phyloP scores from a whole-genome alignment of 371 early-diverging fungal species.

The Rhizopus stolonifer region DNA sequence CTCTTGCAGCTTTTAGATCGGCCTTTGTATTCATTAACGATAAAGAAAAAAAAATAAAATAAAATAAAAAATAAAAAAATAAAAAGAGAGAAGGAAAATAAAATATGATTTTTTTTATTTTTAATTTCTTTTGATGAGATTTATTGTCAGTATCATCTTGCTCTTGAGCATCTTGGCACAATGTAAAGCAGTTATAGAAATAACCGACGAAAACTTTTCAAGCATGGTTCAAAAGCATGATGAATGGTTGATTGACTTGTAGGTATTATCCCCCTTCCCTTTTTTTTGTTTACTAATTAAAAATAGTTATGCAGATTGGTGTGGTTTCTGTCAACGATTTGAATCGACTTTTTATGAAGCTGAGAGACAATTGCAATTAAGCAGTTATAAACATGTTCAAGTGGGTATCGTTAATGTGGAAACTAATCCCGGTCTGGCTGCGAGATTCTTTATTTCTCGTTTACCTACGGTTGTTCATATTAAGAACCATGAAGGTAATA shows the following conservation, averaged over 20 bases:
- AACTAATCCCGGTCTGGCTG: constrained; percentile 40
- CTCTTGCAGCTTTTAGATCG: constrained; percentile 76
- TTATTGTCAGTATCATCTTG: background rate
- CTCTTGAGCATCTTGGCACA: background rate
- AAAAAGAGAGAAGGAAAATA: background rate
- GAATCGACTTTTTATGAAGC: constrained; percentile 34
- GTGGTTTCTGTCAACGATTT: constrained; percentile 39
- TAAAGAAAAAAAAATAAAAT: background rate
- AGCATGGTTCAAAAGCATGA: constrained; percentile 23
- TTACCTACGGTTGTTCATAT: constrained; percentile 46
- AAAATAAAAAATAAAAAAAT: background rate
- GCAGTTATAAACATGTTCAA: constrained; percentile 19
- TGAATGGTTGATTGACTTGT: constrained; percentile 51
- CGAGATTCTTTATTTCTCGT: constrained; percentile 48
- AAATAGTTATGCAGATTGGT: constrained; percentile 48
- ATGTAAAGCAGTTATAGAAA: constrained; percentile 26
- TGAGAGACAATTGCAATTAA: constrained; percentile 19
- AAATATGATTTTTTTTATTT: background rate
- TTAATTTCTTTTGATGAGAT: background rate
- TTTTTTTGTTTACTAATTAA: background rate
- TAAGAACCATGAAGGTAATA: constrained; percentile 40
- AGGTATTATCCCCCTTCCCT: constrained; percentile 6
- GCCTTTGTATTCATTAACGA: constrained; percentile 53
- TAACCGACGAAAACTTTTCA: constrained; percentile 39
- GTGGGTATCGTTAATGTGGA: constrained; percentile 43